These are phyloP conservation scores for Beauveria sp. DNA, from an alignment of 2,329 filamentous ascomycete species.

Conservation along the genomic window DNA sequence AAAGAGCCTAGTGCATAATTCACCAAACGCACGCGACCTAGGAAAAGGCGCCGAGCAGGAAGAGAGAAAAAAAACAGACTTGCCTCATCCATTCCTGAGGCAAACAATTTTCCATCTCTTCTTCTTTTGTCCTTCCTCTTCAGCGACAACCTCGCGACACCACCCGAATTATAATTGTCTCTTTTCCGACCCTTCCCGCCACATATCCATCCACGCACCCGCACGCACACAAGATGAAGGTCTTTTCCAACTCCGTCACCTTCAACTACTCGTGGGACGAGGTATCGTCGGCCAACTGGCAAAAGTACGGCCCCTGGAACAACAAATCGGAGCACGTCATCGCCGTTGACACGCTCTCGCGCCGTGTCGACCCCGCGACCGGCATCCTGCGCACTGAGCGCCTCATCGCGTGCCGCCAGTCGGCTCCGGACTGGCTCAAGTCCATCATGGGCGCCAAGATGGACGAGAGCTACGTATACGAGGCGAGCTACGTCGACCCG, in stretches of 20 bases:
- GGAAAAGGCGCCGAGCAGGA: neutral
- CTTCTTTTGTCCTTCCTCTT: neutral
- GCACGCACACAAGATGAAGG: conserved; percentile 60
- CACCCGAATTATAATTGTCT: neutral
- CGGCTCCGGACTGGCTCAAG: conserved; percentile 71
- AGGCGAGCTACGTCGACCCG: conserved; percentile 92
- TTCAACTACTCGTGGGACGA: conserved; percentile 99
- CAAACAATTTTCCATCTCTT: neutral
- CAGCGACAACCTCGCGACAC: neutral
- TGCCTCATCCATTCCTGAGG: neutral
- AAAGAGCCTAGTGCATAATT: neutral
- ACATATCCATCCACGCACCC: conserved; percentile 15
- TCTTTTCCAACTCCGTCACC: conserved; percentile 82
- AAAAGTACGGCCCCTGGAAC: conserved; percentile 98
- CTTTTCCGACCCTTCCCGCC: neutral
- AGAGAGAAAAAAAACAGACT: neutral
- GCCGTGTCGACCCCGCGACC: conserved; percentile 48
- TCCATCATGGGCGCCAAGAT: conserved; percentile 65
- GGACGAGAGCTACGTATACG: conserved; percentile 83
- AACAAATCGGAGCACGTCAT: conserved; percentile 96
- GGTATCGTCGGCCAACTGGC: conserved; percentile 96
- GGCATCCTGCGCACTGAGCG: conserved; percentile 56
- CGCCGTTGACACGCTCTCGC: conserved; percentile 85
- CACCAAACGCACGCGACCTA: neutral
- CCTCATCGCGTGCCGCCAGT: conserved; percentile 54